Evolutionary conservation across 192 early-diverging fungal species (phyloP).

Genomic region (Coemansia sp.): DNA sequence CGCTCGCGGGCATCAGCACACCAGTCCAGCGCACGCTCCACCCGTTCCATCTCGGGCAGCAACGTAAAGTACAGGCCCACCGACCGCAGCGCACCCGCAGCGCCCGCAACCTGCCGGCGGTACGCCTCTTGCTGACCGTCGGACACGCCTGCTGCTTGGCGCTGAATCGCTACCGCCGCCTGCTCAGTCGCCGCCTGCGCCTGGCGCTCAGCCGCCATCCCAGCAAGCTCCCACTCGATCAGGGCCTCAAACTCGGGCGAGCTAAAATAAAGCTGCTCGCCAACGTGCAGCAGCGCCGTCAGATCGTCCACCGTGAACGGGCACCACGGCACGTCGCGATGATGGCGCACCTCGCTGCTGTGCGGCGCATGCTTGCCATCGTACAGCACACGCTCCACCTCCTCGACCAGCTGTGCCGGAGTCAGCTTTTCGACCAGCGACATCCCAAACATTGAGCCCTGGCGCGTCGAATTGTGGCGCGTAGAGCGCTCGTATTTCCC

Average conservation of each 20-base stretch:
- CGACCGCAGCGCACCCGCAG: background rate
- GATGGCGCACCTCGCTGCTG: background rate
- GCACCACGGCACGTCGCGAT: background rate
- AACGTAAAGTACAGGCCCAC: slow-evolving; percentile 13
- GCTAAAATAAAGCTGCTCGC: slow-evolving; percentile 46
- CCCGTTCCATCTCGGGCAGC: slow-evolving; percentile 5
- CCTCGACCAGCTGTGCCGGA: slow-evolving; percentile 19
- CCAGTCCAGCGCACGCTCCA: slow-evolving; percentile 15
- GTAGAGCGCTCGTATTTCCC: background rate
- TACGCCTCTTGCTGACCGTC: slow-evolving; percentile 8
- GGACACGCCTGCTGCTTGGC: slow-evolving; percentile 7
- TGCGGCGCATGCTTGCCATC: background rate
- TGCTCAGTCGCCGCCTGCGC: background rate
- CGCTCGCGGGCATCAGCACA: slow-evolving; percentile 8
- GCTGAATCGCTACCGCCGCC: slow-evolving; percentile 5
- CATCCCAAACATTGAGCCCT: slow-evolving; percentile 9
- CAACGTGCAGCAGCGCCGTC: slow-evolving; percentile 21
- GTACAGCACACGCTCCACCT: slow-evolving; percentile 26
- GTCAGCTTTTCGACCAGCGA: slow-evolving; percentile 22
- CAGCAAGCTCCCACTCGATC: slow-evolving; percentile 31
- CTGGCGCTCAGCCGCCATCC: slow-evolving; percentile 16
- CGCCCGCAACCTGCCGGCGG: background rate
- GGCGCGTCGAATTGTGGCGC: background rate
- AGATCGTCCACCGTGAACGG: slow-evolving; percentile 26
- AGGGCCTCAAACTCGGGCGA: slow-evolving; percentile 48